Conservation (phyloP, 805 yeast species). For the Candida hungchunana region DNA sequence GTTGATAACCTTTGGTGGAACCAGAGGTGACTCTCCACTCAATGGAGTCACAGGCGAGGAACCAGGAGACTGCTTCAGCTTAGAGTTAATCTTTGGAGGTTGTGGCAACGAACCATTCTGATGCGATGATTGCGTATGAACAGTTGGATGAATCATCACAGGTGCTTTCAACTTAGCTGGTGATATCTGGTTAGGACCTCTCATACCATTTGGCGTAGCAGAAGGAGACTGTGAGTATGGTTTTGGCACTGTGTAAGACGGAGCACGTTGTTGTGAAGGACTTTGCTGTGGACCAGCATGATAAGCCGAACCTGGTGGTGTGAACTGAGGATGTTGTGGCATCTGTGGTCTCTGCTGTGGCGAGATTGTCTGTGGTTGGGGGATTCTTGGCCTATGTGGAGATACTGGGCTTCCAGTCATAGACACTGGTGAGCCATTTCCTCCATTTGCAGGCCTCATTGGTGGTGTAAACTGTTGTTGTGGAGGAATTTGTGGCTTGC, state of each 20-base stretch:
- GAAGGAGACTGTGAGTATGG: conserved; percentile 2
- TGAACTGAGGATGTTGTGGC: conserved; percentile 5
- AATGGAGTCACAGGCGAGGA: conserved; percentile 1
- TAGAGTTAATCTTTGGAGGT: conserved; percentile 1
- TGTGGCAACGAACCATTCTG: too few species aligned
- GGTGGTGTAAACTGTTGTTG: conserved; percentile 8
- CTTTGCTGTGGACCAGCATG: too few species aligned
- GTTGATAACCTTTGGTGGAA: conserved; percentile 3
- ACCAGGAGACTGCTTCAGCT: not conserved
- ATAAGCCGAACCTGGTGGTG: conserved; percentile 4
- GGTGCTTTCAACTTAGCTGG: conserved; percentile 1
- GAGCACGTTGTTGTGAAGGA: conserved; percentile 2
- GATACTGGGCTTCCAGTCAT: conserved; percentile 1
- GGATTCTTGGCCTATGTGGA: conserved; percentile 8
- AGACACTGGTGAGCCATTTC: not conserved
- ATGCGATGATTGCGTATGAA: not conserved
- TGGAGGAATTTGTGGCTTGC: conserved; percentile 2
- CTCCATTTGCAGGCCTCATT: conserved; percentile 4
- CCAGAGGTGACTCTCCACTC: not conserved
- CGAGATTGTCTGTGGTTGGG: conserved; percentile 3
- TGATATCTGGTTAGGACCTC: conserved; percentile 1
- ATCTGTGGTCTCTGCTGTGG: conserved; percentile 4
- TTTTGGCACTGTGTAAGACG: not conserved
- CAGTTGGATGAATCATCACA: conserved; percentile 1
- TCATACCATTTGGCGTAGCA: conserved; percentile 1